Conservation (phyloP, 2,329 filamentous ascomycete species). For the Saccharata proteae region DNA sequence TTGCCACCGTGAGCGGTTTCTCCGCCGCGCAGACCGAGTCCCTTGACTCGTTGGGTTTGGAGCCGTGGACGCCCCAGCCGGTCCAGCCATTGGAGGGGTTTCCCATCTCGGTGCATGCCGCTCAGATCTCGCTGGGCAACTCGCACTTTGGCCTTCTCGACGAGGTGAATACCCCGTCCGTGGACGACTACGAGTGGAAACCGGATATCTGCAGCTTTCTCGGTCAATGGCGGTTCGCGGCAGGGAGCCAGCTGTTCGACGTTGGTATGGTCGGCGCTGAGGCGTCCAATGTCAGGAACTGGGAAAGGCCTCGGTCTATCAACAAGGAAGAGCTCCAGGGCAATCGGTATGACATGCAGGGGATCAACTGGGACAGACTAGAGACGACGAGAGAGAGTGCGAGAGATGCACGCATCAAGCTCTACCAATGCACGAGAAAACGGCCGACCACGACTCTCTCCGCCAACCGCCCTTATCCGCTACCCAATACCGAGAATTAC, state of each 20-base stretch:
- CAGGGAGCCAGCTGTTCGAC: slow-evolving; percentile 1
- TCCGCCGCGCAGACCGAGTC: too few species aligned
- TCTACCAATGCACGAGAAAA: slow-evolving; percentile 3
- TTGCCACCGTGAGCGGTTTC: too few species aligned
- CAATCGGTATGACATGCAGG: slow-evolving; percentile 25
- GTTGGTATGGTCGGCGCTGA: slow-evolving; percentile 3
- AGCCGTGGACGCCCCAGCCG: too few species aligned
- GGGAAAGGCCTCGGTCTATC: slow-evolving; percentile 17
- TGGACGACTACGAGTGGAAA: slow-evolving; percentile 8
- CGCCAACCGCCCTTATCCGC: too few species aligned
- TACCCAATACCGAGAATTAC: slow-evolving; percentile 31
- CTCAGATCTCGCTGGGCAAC: slow-evolving; percentile 6
- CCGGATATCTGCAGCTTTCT: slow-evolving; percentile 11
- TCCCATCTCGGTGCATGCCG: too few species aligned
- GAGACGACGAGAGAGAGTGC: slow-evolving; percentile 15
- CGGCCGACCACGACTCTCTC: slow-evolving; percentile 1
- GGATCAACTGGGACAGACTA: slow-evolving; percentile 24
- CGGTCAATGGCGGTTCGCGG: slow-evolving; percentile 5
- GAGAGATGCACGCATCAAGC: slow-evolving; percentile 2
- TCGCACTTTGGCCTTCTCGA: slow-evolving; percentile 2
- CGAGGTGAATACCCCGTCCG: slow-evolving; percentile 7
- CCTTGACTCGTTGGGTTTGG: too few species aligned
- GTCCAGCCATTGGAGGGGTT: too few species aligned
- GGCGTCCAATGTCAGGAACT: slow-evolving; percentile 5
- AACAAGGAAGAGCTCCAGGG: slow-evolving; percentile 20